phyloP scores from a whole-genome alignment of 1,284 basidiomycete species.

The Pseudozyma hubeiensis region DNA sequence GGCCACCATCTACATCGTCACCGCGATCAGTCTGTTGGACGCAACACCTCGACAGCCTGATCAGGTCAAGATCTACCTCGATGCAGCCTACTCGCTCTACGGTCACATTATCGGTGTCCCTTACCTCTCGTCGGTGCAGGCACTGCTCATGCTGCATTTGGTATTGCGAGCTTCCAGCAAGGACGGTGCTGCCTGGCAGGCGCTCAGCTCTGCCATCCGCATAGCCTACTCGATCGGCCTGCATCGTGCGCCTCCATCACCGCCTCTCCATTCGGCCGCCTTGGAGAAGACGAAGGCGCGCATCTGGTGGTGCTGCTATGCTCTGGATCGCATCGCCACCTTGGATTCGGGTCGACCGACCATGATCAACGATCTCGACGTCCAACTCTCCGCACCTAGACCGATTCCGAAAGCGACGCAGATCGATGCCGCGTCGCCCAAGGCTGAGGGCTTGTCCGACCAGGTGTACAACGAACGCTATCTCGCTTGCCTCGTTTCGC shows the following conservation, averaged over 20 bases:
- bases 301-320: conserved; percentile 19
- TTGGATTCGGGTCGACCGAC: conserved; percentile 12
- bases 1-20: conserved; percentile 12
- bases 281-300: conserved; percentile 9
- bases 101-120: conserved; percentile 11
- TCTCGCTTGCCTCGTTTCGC: conserved; percentile 2
- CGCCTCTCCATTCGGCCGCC: conserved; percentile 11
- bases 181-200: conserved; percentile 16
- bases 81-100: conserved; percentile 12
- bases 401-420: not conserved
- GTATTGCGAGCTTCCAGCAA: conserved; percentile 4
- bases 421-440: not conserved
- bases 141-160: conserved; percentile 9
- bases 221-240: conserved; percentile 17
- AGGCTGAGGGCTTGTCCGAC: not conserved
- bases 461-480: not conserved
- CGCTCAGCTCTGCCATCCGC: conserved; percentile 9
- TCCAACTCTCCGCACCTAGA: not conserved
- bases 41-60: not conserved
- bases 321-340: conserved; percentile 15
- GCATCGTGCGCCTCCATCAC: conserved; percentile 7
- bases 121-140: conserved; percentile 16
- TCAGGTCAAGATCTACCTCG: conserved; percentile 8
- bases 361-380: conserved; percentile 17
- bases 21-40: conserved; percentile 5